phyloP scores from a whole-genome alignment of 345 rosid species.

The Linum lewisii region DNA sequence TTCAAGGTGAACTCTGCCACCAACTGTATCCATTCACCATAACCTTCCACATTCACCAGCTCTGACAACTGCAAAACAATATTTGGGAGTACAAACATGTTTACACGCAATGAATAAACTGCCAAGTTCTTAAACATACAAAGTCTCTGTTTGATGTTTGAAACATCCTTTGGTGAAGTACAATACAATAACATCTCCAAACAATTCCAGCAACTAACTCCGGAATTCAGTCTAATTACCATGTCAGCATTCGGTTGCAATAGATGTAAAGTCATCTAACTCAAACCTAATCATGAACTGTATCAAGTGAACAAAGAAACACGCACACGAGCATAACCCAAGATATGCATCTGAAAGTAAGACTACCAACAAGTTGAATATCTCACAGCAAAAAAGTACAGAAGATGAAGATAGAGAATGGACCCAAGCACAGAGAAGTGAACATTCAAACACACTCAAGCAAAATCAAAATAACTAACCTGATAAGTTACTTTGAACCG shows the following conservation, averaged over 20 bases:
- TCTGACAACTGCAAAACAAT: constrained; percentile 73
- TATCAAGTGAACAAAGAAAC: background rate
- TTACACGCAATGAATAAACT: constrained; percentile 1
- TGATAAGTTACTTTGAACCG: constrained; percentile 92
- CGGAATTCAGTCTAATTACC: background rate
- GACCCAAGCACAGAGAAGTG: background rate
- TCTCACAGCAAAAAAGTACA: background rate
- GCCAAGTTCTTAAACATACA: background rate
- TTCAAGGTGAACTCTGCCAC: constrained; percentile 92
- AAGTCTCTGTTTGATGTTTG: too few species aligned
- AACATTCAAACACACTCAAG: background rate
- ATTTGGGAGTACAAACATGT: constrained; percentile 9
- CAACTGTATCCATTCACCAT: constrained; percentile 93
- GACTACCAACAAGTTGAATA: background rate
- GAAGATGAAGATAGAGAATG: background rate
- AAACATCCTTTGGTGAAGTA: background rate
- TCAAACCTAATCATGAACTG: background rate
- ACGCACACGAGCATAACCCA: background rate
- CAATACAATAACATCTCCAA: background rate
- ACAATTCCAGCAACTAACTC: background rate
- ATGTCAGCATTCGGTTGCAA: background rate
- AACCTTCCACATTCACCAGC: constrained; percentile 96
- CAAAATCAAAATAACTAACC: constrained; percentile 30
- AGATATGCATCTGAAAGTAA: background rate
- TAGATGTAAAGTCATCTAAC: too few species aligned